Base-by-base conservation (phyloP, 768 basidiomycete species). In the Suillus hirtellus region DNA sequence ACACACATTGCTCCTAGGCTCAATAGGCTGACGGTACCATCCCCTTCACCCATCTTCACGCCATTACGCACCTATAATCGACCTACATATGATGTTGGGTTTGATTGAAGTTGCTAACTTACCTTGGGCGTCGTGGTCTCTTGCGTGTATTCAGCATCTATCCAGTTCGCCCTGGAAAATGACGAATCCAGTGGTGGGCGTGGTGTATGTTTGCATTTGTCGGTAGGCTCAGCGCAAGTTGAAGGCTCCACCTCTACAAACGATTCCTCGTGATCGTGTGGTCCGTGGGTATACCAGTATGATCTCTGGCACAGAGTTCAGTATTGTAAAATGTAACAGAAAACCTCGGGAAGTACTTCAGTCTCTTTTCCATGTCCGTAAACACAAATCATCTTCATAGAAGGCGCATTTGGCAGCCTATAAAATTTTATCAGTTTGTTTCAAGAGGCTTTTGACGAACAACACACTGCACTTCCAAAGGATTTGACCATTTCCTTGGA, bases 311-410 rank as follows among this genome's bases (percentile, higher is more conserved):
- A 5, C 12, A 2, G 11, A n/a, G 12, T n/a, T 58, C 10, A 58
- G 27, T 58, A 6, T 12, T 24, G 38, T 19, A 15, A 50, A 53
- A 40, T 9, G 17, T 19, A n/a, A 62, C 64, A 53, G 58, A 62
- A 63, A 60, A 61, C 53, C 9, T 6, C 31, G 17, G 6, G 5
- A 65, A 83, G 66, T 44, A 87, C 92, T 84, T 97, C 95, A 0
- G 95, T 99, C 69, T 95, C 92, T 72, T 98, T 98, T 21, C 96
- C 96, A 67, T 93, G 89, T 0, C 96, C 96, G 77, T 99, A 98
- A 2, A 95, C 85, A 66, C 96, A 98, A 73, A 89, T 92, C 35
- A 96, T 88, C 71, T 89, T 93, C 88, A 97, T 90, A 5, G 89
- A 90, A 1, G 96, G 95, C 0, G 97, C 97, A 54, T 87, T 76